Evolutionary conservation across 768 basidiomycete species (phyloP), one percentile per base, ranked within the genome.

Genomic region (Tylopilus felleus): DNA sequence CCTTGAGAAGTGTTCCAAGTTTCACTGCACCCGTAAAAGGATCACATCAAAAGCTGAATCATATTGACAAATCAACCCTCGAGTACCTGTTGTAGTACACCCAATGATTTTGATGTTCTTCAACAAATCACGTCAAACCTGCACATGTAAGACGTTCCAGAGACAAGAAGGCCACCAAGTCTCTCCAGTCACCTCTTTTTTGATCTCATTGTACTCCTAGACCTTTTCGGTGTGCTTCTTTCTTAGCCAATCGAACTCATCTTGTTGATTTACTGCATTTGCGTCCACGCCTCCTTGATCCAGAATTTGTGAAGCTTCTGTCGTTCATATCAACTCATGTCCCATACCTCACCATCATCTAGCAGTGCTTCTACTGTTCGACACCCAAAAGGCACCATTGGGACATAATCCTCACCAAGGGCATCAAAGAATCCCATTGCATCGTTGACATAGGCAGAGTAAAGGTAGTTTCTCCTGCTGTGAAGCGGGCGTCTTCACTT

Each of bases 61-160:
- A 40, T 12, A 25, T n/a, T 38, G 22, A 43, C 36, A 19, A 40
- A 13, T 40, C 39, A 5, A 40, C 8, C 6, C 4, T n/a, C 27
- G 21, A 22, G 23, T 63, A 85, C 86, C 87, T 21, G 83, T 89
- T 0, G 88, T 90, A 0, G 89, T 92, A 56, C 87, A 89, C 7
- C 85, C 90, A 42, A 90, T 80, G 19, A 92, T 75, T 60, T 88
- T 80, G 0, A 80, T 74, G 7, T 74, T 66, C 31, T 67, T 64
- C 6, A 92, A 72, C 7, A 91, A 67, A 5, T 75, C 73, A 0
- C 82, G 78, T 12, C 83, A 77, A 46, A 74, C 69, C 88, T 90
- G 58, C 1, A 38, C 3, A 28, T 3, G 6, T 12, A 21, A 21
- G 2, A 40, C 39, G 19, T 23, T 55, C 31, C n/a, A n/a, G n/a